Base-by-base conservation (phyloP, 2,329 filamentous ascomycete genomes). In the Metarhizium brunneum region DNA sequence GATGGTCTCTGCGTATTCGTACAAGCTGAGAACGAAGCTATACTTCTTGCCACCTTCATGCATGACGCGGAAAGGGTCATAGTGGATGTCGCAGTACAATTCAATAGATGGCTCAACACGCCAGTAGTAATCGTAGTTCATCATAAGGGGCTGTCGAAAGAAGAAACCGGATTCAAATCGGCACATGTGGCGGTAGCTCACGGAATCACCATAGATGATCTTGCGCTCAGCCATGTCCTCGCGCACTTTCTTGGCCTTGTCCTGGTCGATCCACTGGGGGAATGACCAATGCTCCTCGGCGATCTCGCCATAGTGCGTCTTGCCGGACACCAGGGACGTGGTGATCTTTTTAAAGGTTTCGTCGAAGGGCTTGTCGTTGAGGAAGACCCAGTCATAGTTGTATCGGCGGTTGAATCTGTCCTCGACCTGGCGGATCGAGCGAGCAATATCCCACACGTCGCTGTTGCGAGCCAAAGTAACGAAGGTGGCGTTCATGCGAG, bases 111-210 rank as follows among this genome's bases (percentile, higher is more conserved):
- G 94, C 80, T 99, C 94, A 14, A 99, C 94, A 63, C 95, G 90
- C 94, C 94, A 99, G 82, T 99, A 99, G 83, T 90, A 99, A 69
- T 99, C 94, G 73, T 95, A 99, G 70, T 97, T 91, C 71, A 89
- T 75, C 89, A 99, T 92, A 63, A 96, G 76, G 35, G 84, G 82
- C 71, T 99, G 94, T 59, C 88, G 90, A 84, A 97, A 99, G 81
- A 99, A 99, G 81, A 99, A 99, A 43, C 94, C 94, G 7, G 92
- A 97, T 74, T 99, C 94, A 69, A 96, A 99, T 61, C 94, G 90
- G 75, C 94, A 99, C 94, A 99, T 99, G 79, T 99, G 95, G 60
- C 94, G 86, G 78, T 99, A 99, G 76, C 90, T 95, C 74, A 95
- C 76, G 11, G 91, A 96, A 73, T 97, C 94, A 58, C 94, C 94